Evolutionary conservation across 2,329 filamentous ascomycete genomes (phyloP).

Genomic region (Arachnopeziza araneosa): DNA sequence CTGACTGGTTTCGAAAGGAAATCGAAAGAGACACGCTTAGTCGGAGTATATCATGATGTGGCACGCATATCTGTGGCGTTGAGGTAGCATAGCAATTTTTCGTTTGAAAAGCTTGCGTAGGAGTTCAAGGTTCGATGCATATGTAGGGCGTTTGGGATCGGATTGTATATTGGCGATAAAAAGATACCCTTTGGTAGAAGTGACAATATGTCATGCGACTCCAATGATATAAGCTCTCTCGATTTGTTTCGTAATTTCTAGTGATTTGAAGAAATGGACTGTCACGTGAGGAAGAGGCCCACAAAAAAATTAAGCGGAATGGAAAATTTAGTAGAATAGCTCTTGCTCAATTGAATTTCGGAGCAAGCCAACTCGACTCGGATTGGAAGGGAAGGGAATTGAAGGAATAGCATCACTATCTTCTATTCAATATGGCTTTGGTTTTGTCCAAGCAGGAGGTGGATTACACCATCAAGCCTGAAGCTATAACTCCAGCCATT

Average conservation of each 20-base stretch:
- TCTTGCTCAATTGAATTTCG: slow-evolving; percentile 1
- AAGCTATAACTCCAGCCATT: slow-evolving; percentile 69
- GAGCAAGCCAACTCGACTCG: slow-evolving; percentile 5
- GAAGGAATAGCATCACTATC: slow-evolving; percentile 8
- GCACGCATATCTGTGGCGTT: neutral
- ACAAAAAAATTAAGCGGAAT: neutral
- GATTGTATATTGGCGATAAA: neutral
- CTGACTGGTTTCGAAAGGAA: slow-evolving; percentile 27
- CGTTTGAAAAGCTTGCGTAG: neutral
- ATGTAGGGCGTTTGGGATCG: slow-evolving; percentile 10
- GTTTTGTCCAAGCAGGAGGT: slow-evolving; percentile 50
- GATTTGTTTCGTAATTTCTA: neutral
- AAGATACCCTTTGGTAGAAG: slow-evolving; percentile 7
- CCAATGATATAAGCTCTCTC: neutral
- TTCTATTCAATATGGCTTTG: slow-evolving; percentile 38
- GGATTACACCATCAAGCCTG: slow-evolving; percentile 88
- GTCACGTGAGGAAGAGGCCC: neutral
- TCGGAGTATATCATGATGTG: slow-evolving; percentile 18
- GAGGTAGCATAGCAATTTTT: slow-evolving; percentile 5
- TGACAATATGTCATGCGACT: neutral
- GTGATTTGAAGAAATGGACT: neutral
- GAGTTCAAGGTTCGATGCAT: slow-evolving; percentile 10
- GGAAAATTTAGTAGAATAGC: too few species aligned
- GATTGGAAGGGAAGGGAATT: slow-evolving; percentile 8
- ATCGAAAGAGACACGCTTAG: slow-evolving; percentile 21